Evolutionary conservation across 2,329 filamentous ascomycete species (phyloP), one percentile per base, ranked within the genome.

Genomic region (Exserohilum rostratum): DNA sequence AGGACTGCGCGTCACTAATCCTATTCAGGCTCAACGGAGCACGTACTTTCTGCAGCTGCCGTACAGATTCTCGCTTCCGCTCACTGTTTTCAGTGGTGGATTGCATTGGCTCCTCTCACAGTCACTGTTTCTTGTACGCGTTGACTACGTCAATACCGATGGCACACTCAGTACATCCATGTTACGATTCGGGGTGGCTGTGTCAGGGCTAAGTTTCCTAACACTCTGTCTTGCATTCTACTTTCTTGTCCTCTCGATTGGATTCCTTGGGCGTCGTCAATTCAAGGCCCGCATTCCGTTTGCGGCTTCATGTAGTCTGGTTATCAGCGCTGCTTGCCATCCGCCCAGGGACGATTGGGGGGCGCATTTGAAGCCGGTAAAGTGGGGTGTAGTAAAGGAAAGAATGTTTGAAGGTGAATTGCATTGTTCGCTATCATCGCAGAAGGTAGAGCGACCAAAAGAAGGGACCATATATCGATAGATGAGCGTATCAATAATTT

Each of bases 81-180:
- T 80, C 2, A 63, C 75, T 13, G 35, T 65, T 0, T 1, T 68
- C 0, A 76, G 72, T 0, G 66, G 63, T 0, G 10, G 74, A 0
- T 55, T 80, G 10, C 79, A 80, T 50, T 81, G 77, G 77, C 67
- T 80, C 1, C 65, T 76, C 3, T 79, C 77, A 0, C 76, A 80
- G 44, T 71, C 67, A 20, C 46, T 81, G 10, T 82, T 80, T 61
- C 55, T 38, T 12, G 45, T 47, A 15, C 34, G 38, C 17, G 29
- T 47, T 5, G 9, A 35, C 9, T 3, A 34, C 3, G 43, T 55
- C 13, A 55, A 51, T 11, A 64, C 61, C 2, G 59, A 50, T 11
- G 57, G 49, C 0, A 61, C 46, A n/a, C 38, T 33, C 0, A 33
- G 33, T 10, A 10, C 57, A 0, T 62, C 61, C 0, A 60, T 67